phyloP scores from a whole-genome alignment of 441 rosid genomes.

The Mallotus repandus region DNA sequence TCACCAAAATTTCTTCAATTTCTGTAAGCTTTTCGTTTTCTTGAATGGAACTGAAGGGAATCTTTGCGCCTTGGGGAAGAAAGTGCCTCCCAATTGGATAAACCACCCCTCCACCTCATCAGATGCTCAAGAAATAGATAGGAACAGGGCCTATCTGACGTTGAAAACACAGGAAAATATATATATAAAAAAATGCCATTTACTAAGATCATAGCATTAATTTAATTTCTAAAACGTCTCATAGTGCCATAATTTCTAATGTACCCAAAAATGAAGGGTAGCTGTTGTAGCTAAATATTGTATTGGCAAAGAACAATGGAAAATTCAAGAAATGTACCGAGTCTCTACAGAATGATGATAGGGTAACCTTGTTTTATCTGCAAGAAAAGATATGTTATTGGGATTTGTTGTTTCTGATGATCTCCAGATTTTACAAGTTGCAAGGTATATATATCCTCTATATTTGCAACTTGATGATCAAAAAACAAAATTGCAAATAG shows the following conservation, averaged over 20 bases:
- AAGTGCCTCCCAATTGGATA: slow-evolving; percentile 11
- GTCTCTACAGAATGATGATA: no score
- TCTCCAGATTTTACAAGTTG: neutral
- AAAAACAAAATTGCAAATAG: neutral
- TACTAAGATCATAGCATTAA: no score
- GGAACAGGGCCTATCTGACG: neutral
- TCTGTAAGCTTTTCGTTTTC: slow-evolving; percentile 7
- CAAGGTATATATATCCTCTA: neutral
- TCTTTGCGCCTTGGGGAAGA: slow-evolving; percentile 1
- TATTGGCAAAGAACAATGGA: no score
- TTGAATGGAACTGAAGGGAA: slow-evolving; percentile 8
- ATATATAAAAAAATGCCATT: no score
- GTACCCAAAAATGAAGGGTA: neutral
- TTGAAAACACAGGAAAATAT: neutral
- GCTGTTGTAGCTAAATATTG: no score
- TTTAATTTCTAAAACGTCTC: no score
- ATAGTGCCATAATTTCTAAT: neutral
- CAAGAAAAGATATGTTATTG: no score
- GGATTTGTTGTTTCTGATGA: neutral
- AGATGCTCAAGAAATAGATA: slow-evolving; percentile 13
- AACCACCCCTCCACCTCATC: slow-evolving; percentile 3
- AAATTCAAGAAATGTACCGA: no score
- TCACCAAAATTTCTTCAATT: neutral
- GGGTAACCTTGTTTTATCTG: no score
- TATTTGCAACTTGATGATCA: neutral